phyloP scores from a whole-genome alignment of 179 eudicot genomes.

The Vitellaria paradoxa region DNA sequence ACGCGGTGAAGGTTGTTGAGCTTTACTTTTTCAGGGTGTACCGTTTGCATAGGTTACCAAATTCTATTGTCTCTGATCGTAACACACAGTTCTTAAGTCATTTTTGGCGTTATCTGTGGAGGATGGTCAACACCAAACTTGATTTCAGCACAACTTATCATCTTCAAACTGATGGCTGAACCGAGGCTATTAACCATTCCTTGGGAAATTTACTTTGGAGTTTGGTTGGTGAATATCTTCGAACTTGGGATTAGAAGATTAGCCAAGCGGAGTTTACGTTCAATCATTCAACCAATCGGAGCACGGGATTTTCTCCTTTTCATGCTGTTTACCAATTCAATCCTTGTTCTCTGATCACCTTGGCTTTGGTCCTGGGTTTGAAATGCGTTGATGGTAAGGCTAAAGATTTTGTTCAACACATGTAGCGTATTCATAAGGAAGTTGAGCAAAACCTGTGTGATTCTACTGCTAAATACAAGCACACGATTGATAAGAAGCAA shows the following conservation, averaged over 20 bases:
- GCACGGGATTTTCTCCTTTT: too few species aligned
- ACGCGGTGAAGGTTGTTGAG: neutral
- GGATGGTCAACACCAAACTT: neutral
- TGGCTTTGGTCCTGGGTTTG: too few species aligned
- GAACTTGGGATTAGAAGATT: neutral
- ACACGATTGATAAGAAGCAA: too few species aligned
- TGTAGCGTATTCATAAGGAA: too few species aligned
- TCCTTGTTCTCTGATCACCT: too few species aligned
- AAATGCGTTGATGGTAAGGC: too few species aligned
- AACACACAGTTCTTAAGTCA: neutral
- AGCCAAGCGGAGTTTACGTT: too few species aligned
- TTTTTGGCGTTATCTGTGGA: slow-evolving; percentile 5
- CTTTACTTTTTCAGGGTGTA: neutral
- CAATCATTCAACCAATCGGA: too few species aligned
- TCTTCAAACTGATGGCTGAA: neutral
- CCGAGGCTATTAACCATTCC: neutral
- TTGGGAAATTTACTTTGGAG: slow-evolving; percentile 1
- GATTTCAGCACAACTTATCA: slow-evolving; percentile 1
- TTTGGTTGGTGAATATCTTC: neutral
- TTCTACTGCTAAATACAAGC: too few species aligned
- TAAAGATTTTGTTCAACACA: too few species aligned
- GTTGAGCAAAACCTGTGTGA: too few species aligned
- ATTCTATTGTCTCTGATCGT: neutral
- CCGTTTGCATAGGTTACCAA: neutral
- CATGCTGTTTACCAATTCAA: too few species aligned